Base-by-base conservation (phyloP, 169 alveolate species). In the Cryptosporidium canis region DNA sequence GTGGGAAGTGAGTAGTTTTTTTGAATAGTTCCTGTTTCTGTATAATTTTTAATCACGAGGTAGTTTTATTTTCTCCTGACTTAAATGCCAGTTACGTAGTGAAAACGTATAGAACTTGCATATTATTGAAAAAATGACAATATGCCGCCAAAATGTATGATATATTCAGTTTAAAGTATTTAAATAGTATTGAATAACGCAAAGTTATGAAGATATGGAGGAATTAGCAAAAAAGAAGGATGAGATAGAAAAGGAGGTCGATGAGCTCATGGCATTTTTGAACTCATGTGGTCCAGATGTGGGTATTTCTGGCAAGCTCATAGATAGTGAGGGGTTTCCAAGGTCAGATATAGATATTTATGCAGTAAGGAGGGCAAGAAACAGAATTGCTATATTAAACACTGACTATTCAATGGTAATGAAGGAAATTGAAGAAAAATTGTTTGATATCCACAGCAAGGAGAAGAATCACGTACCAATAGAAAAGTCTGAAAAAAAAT, bases 241-340 rank as follows among this genome's bases (percentile, higher is more conserved):
- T 35, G 72, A 77, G 27, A 77, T 77, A 41, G 87, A 77, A 41
- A 63, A 53, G 8, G 87, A 77, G 9, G 87, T 77, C 0, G 41
- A 58, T 24, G 63, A 63, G n/a, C 21, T 77, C 24, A 77, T 27
- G 44, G 87, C 55, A 9, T 77, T 77, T 61, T 35, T 77, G 35
- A 77, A 77, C 41, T 77, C 87, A 58, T 77, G 70, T 77, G 87
- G 87, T 21, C 31, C 41, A 14, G 72, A 55, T 37, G 87, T 77
- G 7, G 87, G 87, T 7, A 14, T 77, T 5, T 43, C 47, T 27
- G 87, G 87, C 7, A 77, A 39, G 18, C 63, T 77, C n/a, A 77
- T 77, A 33, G 87, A 77, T 61, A 43, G 39, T 58, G 87, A 77
- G 47, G 87, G 87, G 45, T 77, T 77, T 77, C 87, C 87, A 41